phyloP scores from a whole-genome alignment of 208 protist genomes.

The Histomonas meleagridis region DNA sequence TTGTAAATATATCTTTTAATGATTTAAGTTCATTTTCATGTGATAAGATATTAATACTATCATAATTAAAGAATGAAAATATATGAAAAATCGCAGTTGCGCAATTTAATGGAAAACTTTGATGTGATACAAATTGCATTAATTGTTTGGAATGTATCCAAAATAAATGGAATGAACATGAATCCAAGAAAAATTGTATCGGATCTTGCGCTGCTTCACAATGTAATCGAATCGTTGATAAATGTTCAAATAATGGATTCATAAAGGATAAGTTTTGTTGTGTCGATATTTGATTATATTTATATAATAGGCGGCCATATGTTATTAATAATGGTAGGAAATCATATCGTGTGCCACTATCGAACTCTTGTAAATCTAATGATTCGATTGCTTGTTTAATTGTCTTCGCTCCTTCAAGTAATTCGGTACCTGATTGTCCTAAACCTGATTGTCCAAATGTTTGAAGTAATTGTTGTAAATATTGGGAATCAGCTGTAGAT shows the following conservation, averaged over 20 bases:
- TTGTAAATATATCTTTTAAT: neutral
- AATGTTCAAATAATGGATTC: neutral
- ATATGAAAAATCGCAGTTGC: neutral
- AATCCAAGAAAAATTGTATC: neutral
- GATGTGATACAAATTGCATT: neutral
- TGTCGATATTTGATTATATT: neutral
- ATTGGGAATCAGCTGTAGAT: neutral
- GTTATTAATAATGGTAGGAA: neutral
- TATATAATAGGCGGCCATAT: neutral
- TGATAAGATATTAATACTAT: neutral
- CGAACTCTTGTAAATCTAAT: neutral
- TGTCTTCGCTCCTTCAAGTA: neutral
- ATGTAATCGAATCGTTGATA: neutral
- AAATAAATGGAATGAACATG: neutral
- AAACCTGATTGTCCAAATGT: neutral
- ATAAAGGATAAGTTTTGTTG: neutral
- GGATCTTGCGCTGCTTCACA: neutral
- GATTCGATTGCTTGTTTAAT: neutral
- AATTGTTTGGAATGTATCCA: neutral
- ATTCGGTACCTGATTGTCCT: neutral
- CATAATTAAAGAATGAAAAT: constrained; percentile 13
- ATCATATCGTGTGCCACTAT: neutral
- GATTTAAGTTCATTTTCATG: neutral
- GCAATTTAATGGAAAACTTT: neutral
- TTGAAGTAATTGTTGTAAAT: neutral